phyloP scores from a whole-genome alignment of 257 asterid species.

The Orobanche coerulescens region DNA sequence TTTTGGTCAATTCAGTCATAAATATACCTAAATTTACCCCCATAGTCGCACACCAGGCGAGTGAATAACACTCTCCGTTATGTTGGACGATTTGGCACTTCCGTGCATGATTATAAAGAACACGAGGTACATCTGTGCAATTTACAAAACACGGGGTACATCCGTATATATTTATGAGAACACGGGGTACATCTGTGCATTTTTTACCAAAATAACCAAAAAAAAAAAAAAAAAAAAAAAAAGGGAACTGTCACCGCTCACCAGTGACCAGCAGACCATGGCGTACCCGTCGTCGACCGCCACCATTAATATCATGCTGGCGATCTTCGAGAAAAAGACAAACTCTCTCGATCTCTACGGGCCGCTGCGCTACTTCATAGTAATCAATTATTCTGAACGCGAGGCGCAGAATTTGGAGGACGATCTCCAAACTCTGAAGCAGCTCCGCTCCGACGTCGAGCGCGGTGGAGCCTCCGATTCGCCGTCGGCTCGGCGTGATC shows the following conservation, averaged over 20 bases:
- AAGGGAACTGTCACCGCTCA: conserved; percentile 1
- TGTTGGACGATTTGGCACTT: too few relatives aligned
- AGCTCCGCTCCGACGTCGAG: conserved; percentile 65
- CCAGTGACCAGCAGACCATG: conserved; percentile 33
- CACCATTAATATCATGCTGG: conserved; percentile 59
- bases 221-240: neutral
- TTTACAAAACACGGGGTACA: too few relatives aligned
- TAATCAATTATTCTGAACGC: conserved; percentile 65
- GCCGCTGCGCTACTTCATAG: conserved; percentile 70
- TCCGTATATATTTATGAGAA: too few relatives aligned
- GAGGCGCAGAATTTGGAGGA: conserved; percentile 78
- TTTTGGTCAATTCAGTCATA: too few relatives aligned
- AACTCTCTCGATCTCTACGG: conserved; percentile 56
- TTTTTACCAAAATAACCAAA: too few relatives aligned
- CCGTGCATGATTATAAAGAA: too few relatives aligned
- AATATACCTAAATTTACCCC: too few relatives aligned
- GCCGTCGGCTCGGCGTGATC: conserved; percentile 77
- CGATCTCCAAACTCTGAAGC: conserved; percentile 63
- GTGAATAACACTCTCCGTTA: too few relatives aligned
- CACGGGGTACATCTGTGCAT: too few relatives aligned
- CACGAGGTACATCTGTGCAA: too few relatives aligned
- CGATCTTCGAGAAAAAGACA: conserved; percentile 76
- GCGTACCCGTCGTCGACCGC: conserved; percentile 46
- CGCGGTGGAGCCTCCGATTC: conserved; percentile 64
- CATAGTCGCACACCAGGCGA: too few relatives aligned